phyloP scores from a whole-genome alignment of 352 stramenopile species.

The Globisporangium lucens region DNA sequence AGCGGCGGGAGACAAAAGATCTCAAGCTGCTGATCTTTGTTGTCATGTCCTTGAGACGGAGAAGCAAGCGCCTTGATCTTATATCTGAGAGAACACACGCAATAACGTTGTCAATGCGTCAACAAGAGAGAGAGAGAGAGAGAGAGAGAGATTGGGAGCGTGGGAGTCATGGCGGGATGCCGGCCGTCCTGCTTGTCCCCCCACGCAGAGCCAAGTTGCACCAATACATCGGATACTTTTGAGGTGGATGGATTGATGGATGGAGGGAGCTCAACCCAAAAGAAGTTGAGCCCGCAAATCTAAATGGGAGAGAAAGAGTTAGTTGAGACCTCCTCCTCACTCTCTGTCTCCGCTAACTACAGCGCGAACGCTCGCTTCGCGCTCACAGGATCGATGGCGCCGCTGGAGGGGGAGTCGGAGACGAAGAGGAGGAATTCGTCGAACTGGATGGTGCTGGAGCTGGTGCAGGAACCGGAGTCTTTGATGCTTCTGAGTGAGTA shows the following conservation, averaged over 20 bases:
- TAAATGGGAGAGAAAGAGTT: slow-evolving; percentile 1
- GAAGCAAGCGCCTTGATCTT: no score
- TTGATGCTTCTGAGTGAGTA: not conserved
- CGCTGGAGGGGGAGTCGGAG: not conserved
- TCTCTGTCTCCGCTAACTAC: slow-evolving; percentile 1
- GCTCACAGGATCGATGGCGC: slow-evolving; percentile 12
- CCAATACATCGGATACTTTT: not conserved
- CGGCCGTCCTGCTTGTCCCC: not conserved
- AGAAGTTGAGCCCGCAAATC: not conserved
- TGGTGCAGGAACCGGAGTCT: not conserved
- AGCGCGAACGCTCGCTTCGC: slow-evolving; percentile 2
- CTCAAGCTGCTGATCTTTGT: not conserved
- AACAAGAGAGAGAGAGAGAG: no score
- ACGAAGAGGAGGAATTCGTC: not conserved
- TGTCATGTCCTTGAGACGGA: not conserved
- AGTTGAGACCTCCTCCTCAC: not conserved
- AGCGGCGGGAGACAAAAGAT: not conserved
- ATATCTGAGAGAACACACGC: no score
- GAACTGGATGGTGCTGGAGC: not conserved
- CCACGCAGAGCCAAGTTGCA: not conserved
- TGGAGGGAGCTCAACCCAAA: not conserved
- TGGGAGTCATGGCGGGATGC: no score
- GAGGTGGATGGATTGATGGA: not conserved
- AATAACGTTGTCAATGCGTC: no score
- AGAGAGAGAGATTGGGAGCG: no score